A percentile compares a stretch with the other conserved stretches of the same genome.
Conservation (phyloP, 176 grass and related monocot species). For the Puccinellia tenuiflora region DNA sequence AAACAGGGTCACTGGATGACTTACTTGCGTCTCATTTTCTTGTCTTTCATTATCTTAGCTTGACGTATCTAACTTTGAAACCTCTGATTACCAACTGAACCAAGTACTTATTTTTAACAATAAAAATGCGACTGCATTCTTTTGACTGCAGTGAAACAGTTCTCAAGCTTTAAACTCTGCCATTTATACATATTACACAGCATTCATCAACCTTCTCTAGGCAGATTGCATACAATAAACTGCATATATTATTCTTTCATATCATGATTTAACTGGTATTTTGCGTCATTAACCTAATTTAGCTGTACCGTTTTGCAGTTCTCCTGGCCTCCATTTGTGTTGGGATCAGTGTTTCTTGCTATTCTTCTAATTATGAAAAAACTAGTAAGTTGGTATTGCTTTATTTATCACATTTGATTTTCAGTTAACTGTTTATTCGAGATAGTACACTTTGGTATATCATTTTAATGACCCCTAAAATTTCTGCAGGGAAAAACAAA, state of each 20-base stretch:
- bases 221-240: conserved; percentile 7
- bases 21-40: neutral
- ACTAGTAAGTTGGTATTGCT: conserved; percentile 42
- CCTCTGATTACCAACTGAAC: neutral
- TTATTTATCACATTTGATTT: neutral
- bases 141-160: neutral
- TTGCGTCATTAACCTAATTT: conserved; percentile 4
- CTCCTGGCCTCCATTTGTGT: conserved; percentile 85
- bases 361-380: conserved; percentile 89
- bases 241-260: neutral
- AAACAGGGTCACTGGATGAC: neutral
- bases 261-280: conserved; percentile 2
- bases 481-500: conserved; percentile 72
- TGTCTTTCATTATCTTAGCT: neutral
- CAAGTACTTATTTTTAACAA: neutral
- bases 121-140: neutral
- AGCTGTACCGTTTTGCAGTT: conserved; percentile 58
- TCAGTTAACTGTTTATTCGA: neutral
- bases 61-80: neutral
- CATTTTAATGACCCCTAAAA: conserved; percentile 18
- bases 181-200: neutral
- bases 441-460: neutral
- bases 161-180: neutral
- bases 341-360: conserved; percentile 72
- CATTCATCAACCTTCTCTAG: neutral